These are phyloP conservation scores for Vararia minispora DNA, from an alignment of 768 basidiomycete genomes.

Conservation along the genomic window DNA sequence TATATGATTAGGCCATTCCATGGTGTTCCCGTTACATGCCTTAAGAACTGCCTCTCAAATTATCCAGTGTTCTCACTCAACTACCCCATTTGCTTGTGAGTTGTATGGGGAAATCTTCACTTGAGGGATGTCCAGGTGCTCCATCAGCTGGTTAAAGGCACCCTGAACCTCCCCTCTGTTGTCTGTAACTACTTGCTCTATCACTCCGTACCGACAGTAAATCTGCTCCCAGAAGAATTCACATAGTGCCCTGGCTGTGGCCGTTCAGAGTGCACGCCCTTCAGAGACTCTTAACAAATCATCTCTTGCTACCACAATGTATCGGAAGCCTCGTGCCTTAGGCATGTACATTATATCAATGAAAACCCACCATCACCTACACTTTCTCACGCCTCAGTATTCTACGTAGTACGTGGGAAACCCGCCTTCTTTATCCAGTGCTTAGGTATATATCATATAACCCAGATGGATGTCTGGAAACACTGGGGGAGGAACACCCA, in stretches of 20 bases:
- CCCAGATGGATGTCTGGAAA: no score
- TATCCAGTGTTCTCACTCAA: slow-evolving; percentile 15
- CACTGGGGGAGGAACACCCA: no score
- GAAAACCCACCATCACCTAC: no score
- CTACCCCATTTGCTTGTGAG: slow-evolving; percentile 16
- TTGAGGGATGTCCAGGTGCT: not conserved
- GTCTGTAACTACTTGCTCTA: slow-evolving; percentile 19
- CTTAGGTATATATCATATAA: no score
- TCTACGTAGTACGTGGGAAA: no score
- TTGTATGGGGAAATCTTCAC: slow-evolving; percentile 18
- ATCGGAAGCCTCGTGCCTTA: no score
- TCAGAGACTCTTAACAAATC: slow-evolving; percentile 21
- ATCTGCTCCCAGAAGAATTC: slow-evolving; percentile 24
- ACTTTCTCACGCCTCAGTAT: no score
- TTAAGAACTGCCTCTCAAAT: slow-evolving; percentile 16
- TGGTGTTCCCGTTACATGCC: slow-evolving; percentile 9
- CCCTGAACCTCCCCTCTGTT: slow-evolving; percentile 19
- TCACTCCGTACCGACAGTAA: slow-evolving; percentile 21
- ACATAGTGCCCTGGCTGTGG: slow-evolving; percentile 11
- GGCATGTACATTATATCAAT: no score
- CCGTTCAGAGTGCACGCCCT: slow-evolving; percentile 17
- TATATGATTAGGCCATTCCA: slow-evolving; percentile 17
- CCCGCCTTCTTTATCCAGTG: no score
- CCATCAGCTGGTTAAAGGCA: slow-evolving; percentile 9
- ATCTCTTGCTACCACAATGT: slow-evolving; percentile 13